Conservation (phyloP, 257 asterid genomes). For the Voacanga thouarsii region DNA sequence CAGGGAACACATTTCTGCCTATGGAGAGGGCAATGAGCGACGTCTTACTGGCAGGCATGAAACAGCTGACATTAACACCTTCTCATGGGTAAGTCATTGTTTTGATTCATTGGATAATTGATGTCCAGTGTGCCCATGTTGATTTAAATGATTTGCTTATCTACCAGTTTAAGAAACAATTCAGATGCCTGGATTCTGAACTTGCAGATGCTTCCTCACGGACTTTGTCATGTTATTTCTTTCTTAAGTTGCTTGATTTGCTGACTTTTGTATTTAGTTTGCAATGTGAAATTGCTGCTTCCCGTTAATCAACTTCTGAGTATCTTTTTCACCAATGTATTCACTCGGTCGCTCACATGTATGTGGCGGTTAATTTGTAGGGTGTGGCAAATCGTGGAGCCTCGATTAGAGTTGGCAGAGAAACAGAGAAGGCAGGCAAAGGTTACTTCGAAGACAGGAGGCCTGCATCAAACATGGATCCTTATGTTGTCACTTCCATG, state of each 20-base stretch:
- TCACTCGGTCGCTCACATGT: neutral
- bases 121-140: neutral
- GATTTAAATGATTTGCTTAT: neutral
- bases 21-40: constrained; percentile 42
- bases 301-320: neutral
- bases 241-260: constrained; percentile 1
- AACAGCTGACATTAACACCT: constrained; percentile 32
- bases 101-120: neutral
- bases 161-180: neutral
- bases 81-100: constrained; percentile 32
- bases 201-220: neutral
- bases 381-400: constrained; percentile 89
- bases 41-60: constrained; percentile 42
- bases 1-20: constrained; percentile 38
- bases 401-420: constrained; percentile 74
- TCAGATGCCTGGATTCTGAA: neutral
- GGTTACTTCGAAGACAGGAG: constrained; percentile 77
- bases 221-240: neutral
- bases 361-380: constrained; percentile 22
- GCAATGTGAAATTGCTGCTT: neutral
- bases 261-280: too few species aligned
- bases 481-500: constrained; percentile 67
- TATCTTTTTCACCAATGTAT: too few species aligned
- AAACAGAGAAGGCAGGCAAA: constrained; percentile 70
- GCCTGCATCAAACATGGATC: constrained; percentile 84